Evolutionary conservation across 768 basidiomycete species (phyloP), one percentile per base, ranked within the genome.

Genomic region (Coprinellus micaceus): DNA sequence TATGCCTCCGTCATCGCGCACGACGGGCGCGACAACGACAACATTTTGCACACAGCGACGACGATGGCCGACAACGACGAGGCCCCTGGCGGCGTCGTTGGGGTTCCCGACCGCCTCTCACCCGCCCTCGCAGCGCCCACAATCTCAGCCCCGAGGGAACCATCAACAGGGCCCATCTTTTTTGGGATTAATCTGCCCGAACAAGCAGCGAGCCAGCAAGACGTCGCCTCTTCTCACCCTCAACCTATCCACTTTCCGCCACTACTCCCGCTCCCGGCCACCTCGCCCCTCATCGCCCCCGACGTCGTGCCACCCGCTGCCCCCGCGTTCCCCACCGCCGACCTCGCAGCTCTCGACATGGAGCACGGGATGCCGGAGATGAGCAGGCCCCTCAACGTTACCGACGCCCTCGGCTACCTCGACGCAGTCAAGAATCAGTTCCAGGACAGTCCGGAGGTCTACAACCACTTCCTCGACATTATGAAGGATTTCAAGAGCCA

Each of bases 401-500:
- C 90, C 37, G 94, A 97, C 73, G 94, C 94, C 29, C 81, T 97
- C 71, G 88, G 86, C 65, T 97, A 97, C 66, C 84, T 97, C 62
- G 94, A 97, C 69, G 91, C 91, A 25, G 94, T 97, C 75, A 97
- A 96, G 77, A 79, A 83, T 41, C 90, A 94, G 74, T 97, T 96
- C 69, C 80, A 84, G 45, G 88, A 91, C 68, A 85, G 86, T 69
- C 94, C 94, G 19, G 91, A 94, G 64, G 93, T 96, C 25, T 97
- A 97, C 78, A 96, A 97, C 69, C 82, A 88, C 61, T 94, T 94
- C 67, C 72, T 95, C 71, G 93, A 96, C 69, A 95, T 97, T 67
- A 97, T 97, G 97, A 98, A 98, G 77, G 95, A 98, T 69, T 99
- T 99, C 72, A 99, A 99, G 76, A 92, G 93, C 65, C 92, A 96